phyloP scores from a whole-genome alignment of 495 filamentous ascomycete species.

The Clohesyomyces aquaticus region DNA sequence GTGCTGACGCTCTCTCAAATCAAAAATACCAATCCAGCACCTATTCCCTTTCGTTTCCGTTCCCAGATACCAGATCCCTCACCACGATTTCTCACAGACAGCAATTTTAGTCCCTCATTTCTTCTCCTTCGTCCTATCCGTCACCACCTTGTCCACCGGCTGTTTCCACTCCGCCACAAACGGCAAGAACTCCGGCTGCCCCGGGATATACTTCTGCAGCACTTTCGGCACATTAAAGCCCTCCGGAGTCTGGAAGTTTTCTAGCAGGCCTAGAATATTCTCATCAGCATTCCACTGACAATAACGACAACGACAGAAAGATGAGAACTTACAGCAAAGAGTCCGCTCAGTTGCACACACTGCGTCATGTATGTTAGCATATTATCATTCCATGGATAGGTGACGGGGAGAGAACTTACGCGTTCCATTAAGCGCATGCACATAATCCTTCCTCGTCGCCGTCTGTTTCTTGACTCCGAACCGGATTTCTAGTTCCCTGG shows the following conservation, averaged over 20 bases:
- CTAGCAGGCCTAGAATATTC: too few relatives aligned
- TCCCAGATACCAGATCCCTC: too few relatives aligned
- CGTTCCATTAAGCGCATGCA: slow-evolving; percentile 80
- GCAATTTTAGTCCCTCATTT: too few relatives aligned
- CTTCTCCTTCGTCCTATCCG: slow-evolving; percentile 21
- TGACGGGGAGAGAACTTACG: slow-evolving; percentile 45
- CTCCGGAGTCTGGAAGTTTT: slow-evolving; percentile 94
- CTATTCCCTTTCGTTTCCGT: too few relatives aligned
- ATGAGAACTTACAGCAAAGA: slow-evolving; percentile 66
- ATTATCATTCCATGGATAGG: slow-evolving; percentile 1
- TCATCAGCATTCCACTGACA: neutral
- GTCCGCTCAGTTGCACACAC: slow-evolving; percentile 91
- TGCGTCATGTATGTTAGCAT: slow-evolving; percentile 1
- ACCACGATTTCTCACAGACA: too few relatives aligned
- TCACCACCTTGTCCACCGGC: slow-evolving; percentile 25
- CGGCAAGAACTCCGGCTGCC: slow-evolving; percentile 81
- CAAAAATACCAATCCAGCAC: too few relatives aligned
- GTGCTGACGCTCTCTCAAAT: too few relatives aligned
- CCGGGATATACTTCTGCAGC: slow-evolving; percentile 89
- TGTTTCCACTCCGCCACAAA: slow-evolving; percentile 70
- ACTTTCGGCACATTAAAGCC: slow-evolving; percentile 85
- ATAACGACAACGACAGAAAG: neutral
- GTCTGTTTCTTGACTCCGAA: slow-evolving; percentile 79
- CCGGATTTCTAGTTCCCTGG: slow-evolving; percentile 72
- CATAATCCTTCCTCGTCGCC: slow-evolving; percentile 85